These are phyloP conservation scores for Kandelia obovata DNA, from an alignment of 345 rosid genomes.

Conservation along the genomic window DNA sequence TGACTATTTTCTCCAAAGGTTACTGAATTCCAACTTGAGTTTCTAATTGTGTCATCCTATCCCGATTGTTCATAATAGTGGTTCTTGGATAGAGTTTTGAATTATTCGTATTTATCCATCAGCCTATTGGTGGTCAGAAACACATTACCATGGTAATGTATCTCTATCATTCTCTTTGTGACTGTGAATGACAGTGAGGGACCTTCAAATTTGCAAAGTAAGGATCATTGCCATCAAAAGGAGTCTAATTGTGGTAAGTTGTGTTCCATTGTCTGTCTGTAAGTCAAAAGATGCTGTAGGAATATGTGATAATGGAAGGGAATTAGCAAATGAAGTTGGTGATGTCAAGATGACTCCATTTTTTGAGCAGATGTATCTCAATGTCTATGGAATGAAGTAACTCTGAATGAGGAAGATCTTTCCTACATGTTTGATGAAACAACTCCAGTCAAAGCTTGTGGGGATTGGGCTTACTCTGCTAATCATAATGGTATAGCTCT, in stretches of 20 bases:
- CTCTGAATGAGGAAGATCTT: constrained; percentile 69
- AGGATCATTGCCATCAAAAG: constrained; percentile 31
- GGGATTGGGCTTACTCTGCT: constrained; percentile 57
- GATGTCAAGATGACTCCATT: constrained; percentile 1
- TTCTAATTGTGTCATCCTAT: background rate
- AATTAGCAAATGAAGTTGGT: constrained; percentile 1
- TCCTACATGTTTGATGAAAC: constrained; percentile 77
- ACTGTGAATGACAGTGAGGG: constrained; percentile 24
- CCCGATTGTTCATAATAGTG: background rate
- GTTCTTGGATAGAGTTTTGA: constrained; percentile 7
- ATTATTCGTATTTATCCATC: background rate
- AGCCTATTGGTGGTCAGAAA: background rate
- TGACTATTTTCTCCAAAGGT: background rate
- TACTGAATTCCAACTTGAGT: constrained; percentile 3
- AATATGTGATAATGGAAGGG: background rate
- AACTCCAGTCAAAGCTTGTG: constrained; percentile 86
- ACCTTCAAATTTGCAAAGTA: constrained; percentile 41
- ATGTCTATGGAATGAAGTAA: constrained; percentile 49
- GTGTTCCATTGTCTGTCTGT: background rate
- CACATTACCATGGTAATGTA: background rate
- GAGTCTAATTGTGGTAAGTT: constrained; percentile 39
- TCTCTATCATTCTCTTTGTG: background rate
- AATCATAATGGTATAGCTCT: constrained; percentile 36
- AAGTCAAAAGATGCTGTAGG: background rate
- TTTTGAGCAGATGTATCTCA: constrained; percentile 25